Evolutionary conservation across 352 stramenopile species (phyloP), one percentile per base, ranked within the genome.

Genomic region (Phytophthora colocasiae): DNA sequence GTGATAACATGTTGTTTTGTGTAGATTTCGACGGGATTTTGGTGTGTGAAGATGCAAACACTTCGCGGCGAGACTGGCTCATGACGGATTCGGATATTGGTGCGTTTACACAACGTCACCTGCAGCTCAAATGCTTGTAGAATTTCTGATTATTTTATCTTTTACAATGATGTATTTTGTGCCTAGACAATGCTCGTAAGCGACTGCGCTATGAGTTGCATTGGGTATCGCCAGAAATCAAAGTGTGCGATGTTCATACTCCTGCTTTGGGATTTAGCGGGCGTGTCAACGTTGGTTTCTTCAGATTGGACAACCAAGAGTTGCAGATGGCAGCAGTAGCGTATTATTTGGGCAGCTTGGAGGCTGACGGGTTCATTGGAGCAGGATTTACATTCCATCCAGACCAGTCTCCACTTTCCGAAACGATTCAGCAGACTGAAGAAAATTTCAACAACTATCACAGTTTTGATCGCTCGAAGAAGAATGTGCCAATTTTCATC

Each of bases 331-430:
- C 62, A 1, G 74, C 80, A 15, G 66, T 90, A 26, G 70, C 80
- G 29, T 85, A 79, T 50, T 87, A 89, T 57, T 62, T 91, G 34
- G 81, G 76, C 15, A 77, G 78, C 24, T 65, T 76, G 1, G 53
- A 70, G 3, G 77, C 79, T 5, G 71, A 69, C 38, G 81, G 83
- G 0, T 92, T 92, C 58, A 74, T 92, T 44, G 81, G 83, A 10
- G 56, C 85, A 19, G 75, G 83, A 1, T 83, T 84, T 45, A 67
- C 71, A 8, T 80, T 75, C 24, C 69, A 71, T 14, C 57, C 63
- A 1, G 34, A 57, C 4, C 49, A 67, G 11, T 84, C 83, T 7
- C 66, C 70, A 22, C 63, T 87, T 27, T 90, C 81, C 80, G 61
- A 66, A 22, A 66, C 72, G 36, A 58, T 82, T 7, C 29, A 67